A percentile compares a stretch with the other conserved stretches of the same genome.
These are phyloP conservation scores for Acer campestre DNA, from an alignment of 345 rosid genomes.

Conservation along the genomic window DNA sequence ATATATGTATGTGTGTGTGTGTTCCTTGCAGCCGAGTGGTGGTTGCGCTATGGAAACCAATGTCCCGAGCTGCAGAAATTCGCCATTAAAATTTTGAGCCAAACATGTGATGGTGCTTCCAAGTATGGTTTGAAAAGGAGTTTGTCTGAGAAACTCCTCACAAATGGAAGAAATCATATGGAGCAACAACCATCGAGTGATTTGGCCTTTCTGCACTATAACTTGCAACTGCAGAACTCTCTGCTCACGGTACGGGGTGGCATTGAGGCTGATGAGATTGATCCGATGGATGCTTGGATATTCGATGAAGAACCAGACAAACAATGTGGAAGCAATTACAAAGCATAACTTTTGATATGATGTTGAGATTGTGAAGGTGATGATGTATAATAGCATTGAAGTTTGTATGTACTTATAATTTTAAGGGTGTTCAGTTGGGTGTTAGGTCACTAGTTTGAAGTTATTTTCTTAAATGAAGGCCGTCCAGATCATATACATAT, in stretches of 20 bases:
- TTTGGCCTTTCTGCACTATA: conserved; percentile 31
- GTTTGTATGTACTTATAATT: no score
- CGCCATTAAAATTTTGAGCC: conserved; percentile 40
- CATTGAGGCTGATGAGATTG: conserved; percentile 23
- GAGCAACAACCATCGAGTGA: conserved; percentile 27
- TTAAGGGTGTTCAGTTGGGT: no score
- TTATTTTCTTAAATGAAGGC: no score
- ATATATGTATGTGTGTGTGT: no score
- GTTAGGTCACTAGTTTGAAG: no score
- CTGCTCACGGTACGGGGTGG: not conserved
- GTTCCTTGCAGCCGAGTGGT: conserved; percentile 39
- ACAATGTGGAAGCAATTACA: not conserved
- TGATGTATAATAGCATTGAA: no score
- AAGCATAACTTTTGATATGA: no score
- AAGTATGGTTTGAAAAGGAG: conserved; percentile 34
- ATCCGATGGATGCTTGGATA: conserved; percentile 31
- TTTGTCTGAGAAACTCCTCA: conserved; percentile 34
- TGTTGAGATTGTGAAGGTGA: no score
- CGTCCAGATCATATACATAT: no score
- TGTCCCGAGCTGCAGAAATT: conserved; percentile 40
- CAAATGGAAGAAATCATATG: conserved; percentile 13
- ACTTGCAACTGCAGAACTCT: conserved; percentile 30
- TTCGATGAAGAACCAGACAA: conserved; percentile 4
- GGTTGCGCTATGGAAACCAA: conserved; percentile 37
- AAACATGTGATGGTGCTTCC: conserved; percentile 11